These are phyloP conservation scores for Pichia kluyveri DNA, from an alignment of 805 yeast genomes.

Conservation along the genomic window DNA sequence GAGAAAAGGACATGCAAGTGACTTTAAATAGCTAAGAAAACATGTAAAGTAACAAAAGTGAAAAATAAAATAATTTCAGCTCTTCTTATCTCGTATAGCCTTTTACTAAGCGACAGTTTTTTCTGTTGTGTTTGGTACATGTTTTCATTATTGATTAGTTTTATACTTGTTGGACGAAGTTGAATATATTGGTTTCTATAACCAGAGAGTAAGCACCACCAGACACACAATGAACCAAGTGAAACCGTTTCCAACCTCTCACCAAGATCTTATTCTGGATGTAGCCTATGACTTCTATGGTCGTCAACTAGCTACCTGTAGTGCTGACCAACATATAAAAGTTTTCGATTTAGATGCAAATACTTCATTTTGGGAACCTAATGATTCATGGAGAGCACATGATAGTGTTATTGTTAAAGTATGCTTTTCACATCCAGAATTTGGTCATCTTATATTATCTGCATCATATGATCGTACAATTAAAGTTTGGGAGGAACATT, in stretches of 20 bases:
- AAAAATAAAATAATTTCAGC: no score
- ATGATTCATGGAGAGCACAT: slow-evolving; percentile 93
- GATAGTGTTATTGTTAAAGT: slow-evolving; percentile 78
- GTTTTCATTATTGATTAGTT: no score
- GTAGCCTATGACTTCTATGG: slow-evolving; percentile 92
- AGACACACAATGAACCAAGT: slow-evolving; percentile 25
- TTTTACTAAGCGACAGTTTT: no score
- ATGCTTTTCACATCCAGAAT: slow-evolving; percentile 93
- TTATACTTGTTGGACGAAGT: no score
- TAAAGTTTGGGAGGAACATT: slow-evolving; percentile 84
- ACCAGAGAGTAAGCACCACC: no score
- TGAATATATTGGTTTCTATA: no score
- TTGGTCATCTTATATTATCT: slow-evolving; percentile 77
- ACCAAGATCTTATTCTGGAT: slow-evolving; percentile 87
- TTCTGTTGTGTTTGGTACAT: no score
- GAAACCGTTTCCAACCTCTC: slow-evolving; percentile 81
- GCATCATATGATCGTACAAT: slow-evolving; percentile 87
- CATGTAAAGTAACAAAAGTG: no score
- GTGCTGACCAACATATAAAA: slow-evolving; percentile 89
- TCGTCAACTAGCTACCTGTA: slow-evolving; percentile 83
- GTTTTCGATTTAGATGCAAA: slow-evolving; percentile 69
- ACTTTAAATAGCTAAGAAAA: no score
- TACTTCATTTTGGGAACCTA: slow-evolving; percentile 68
- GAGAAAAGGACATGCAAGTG: no score
- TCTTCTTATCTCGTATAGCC: no score